Base-by-base conservation (phyloP, 2,329 filamentous ascomycete species). In the Catunica adiposa region DNA sequence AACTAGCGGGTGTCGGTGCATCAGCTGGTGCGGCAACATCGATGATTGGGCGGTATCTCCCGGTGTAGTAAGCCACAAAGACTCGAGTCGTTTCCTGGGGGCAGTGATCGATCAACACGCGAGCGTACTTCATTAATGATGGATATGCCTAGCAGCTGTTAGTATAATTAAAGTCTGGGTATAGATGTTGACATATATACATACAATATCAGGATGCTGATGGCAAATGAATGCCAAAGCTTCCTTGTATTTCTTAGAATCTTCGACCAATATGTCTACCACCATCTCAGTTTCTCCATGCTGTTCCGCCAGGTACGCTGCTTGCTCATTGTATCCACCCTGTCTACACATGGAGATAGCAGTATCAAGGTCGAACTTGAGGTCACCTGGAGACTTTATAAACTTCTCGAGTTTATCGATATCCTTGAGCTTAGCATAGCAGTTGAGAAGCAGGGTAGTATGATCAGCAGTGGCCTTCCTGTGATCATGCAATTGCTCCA, bases 331-430 rank as follows among this genome's bases (percentile, higher is more conserved):
- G 68, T 98, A 98, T 0, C 92, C 90, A 9, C 90, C 92, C 70
- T 98, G 92, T 26, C 94, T 80, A 65, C 92, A 98, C 89, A 98
- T 96, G 1, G 84, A 81, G 60, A 98, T 98, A 14, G 92, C 92
- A 1, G 92, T 98, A 62, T 98, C 92, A 2, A 97, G 75, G 66
- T 98, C 92, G 64, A 98, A 98, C 64, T 94, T 96, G 44, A 96
- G 77, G 62, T 96, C 89, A 1, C 86, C 89, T 0, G 90, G 89
- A 26, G 89, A 89, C 65, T 94, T 94, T 69, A 98, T 98, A 62
- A 98, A 98, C 23, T 85, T 84, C 64, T 98, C 90, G 5, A 98
- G 75, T 69, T 98, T 98, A 56, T 89, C 85, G 3, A 95, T 90
- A 65, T 98, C 92, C 67, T 98, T 98, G 15, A 97, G 72, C 65